Base-by-base conservation (phyloP, 495 filamentous ascomycete species). In the Neurospora pannonica region DNA sequence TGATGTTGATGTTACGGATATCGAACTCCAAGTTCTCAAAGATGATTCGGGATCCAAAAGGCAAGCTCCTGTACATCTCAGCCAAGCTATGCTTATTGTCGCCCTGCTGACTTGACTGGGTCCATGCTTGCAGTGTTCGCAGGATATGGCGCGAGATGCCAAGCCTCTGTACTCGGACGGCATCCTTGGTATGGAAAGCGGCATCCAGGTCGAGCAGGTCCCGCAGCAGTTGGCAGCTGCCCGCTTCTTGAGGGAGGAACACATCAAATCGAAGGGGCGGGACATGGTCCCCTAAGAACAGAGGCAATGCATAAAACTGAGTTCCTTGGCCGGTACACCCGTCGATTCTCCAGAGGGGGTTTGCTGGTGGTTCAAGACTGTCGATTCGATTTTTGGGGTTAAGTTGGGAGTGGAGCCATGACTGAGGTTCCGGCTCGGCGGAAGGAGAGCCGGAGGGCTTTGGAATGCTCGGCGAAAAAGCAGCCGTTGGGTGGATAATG, bases 321-420 rank as follows among this genome's bases (percentile, higher is more conserved):
- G 82, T 86, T n/a, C 83, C 85, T 46, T 86, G 74, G 60, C 83
- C 85, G 21, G 84, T 83, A 71, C 85, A 84, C n/a, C 85, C 85
- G 67, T 87, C 85, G 48, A 87, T 80, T 31, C 83, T 79, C 84
- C 85, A 87, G 28, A 85, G 76, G 9, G 85, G 83, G 11, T 79
- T 75, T 28, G 71, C 71, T 17, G 79, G 84, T 24, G 77, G 75
- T 3, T 84, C 85, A 43, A 87, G 84, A 34, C 85, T 86, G 71
- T 86, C 84, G 75, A 86, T 84, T 46, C 85, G 83, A 70, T 87
- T 87, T 74, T 86, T 86, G 4, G 85, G 85, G 73, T 87, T 87
- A 38, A 86, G 76, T 67, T 84, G 81, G 15, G 85, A 86, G 7
- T 73, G 71, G 28, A 71, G 70, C 85, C 85, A 87, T 9, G 78